These are phyloP conservation scores for Amanita phalloides DNA, from an alignment of 768 basidiomycete species.

Conservation along the genomic window DNA sequence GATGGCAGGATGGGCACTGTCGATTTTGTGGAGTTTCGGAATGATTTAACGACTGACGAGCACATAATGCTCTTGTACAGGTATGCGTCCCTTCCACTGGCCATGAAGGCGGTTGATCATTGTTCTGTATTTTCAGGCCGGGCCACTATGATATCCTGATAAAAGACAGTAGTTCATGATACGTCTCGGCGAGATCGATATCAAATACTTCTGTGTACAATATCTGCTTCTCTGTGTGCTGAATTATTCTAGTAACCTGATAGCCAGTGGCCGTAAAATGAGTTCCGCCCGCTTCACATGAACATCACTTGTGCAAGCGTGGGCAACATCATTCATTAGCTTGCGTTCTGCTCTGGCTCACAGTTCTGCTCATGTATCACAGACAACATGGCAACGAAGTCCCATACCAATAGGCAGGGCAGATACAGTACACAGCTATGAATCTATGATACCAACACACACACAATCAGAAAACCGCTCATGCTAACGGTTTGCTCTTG, in stretches of 20 bases:
- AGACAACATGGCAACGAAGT: no score
- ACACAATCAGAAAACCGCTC: background rate
- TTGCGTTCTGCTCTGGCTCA: no score
- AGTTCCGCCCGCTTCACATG: no score
- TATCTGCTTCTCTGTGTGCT: no score
- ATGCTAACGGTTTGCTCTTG: slow-evolving; percentile 39
- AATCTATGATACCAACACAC: background rate
- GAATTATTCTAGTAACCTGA: no score
- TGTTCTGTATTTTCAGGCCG: slow-evolving; percentile 36
- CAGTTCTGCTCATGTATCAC: no score
- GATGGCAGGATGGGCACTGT: slow-evolving; percentile 52
- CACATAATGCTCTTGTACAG: slow-evolving; percentile 64
- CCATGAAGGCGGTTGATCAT: background rate
- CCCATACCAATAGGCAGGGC: background rate
- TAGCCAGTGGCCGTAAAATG: no score
- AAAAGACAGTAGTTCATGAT: background rate
- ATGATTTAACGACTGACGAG: slow-evolving; percentile 29
- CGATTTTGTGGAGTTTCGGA: slow-evolving; percentile 57
- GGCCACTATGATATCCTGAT: slow-evolving; percentile 81
- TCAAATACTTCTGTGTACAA: background rate
- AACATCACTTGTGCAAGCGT: no score
- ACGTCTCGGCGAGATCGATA: background rate
- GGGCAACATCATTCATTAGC: no score
- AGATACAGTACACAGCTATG: background rate
- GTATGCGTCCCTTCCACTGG: slow-evolving; percentile 22